phyloP scores from a whole-genome alignment of 2,329 filamentous ascomycete genomes.

The Hymenoscyphus repandus region DNA sequence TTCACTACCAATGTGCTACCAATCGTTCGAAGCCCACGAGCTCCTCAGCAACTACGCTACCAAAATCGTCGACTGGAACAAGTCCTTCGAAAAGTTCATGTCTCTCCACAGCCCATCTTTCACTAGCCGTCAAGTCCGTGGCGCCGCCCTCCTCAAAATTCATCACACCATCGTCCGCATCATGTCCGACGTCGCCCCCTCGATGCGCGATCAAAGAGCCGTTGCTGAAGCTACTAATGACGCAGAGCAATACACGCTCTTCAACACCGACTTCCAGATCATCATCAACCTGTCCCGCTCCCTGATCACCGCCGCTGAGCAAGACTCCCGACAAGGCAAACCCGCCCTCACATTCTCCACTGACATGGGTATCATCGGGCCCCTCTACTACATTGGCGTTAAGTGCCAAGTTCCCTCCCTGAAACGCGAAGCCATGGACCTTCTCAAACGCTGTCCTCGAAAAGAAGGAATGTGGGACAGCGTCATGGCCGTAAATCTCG shows the following conservation, averaged over 20 bases:
- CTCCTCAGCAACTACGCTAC: conserved; percentile 13
- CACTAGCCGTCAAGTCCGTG: conserved; percentile 23
- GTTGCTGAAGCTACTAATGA: conserved; percentile 16
- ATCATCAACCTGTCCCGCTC: conserved; percentile 24
- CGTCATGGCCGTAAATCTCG: conserved; percentile 13
- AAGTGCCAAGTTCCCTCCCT: conserved; percentile 14
- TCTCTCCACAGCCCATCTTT: conserved; percentile 16
- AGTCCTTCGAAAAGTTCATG: conserved; percentile 26
- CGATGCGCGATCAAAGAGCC: conserved; percentile 11
- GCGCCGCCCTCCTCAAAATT: conserved; percentile 28
- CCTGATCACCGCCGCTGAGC: conserved; percentile 23
- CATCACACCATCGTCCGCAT: conserved; percentile 23
- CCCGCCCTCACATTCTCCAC: conserved; percentile 24
- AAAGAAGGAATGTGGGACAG: conserved; percentile 32
- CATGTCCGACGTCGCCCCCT: conserved; percentile 17
- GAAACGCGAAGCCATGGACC: conserved; percentile 19
- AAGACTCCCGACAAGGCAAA: conserved; percentile 22
- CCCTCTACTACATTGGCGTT: conserved; percentile 25
- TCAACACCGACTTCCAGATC: conserved; percentile 15
- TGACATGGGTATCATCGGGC: conserved; percentile 27
- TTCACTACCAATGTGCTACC: conserved; percentile 13
- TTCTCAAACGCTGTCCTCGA: conserved; percentile 22
- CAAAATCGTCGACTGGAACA: conserved; percentile 19
- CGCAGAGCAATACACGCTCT: conserved; percentile 11
- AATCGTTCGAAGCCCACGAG: conserved; percentile 12